Evolutionary conservation across 805 yeast genomes (phyloP).

Genomic region (Wickerhamomyces ciferrii): DNA sequence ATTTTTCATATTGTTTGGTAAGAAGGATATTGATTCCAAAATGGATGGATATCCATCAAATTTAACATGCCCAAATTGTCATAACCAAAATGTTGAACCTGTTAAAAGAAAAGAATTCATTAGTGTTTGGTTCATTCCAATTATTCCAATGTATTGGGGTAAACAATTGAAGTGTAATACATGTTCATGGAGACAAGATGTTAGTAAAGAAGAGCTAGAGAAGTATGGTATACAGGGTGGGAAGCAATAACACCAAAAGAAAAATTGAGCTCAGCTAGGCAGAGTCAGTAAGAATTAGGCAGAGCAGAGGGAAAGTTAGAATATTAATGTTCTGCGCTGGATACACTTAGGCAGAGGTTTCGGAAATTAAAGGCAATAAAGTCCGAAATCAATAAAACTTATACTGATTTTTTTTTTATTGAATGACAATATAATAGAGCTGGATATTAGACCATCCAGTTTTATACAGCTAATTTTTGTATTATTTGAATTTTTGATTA

Average conservation of each 20-base stretch:
- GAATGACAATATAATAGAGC: no score
- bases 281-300: no score
- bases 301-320: no score
- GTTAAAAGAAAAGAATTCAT: conserved; percentile 48
- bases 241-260: not conserved
- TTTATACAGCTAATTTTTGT: no score
- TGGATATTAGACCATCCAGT: no score
- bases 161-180: conserved; percentile 46
- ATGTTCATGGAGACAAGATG: conserved; percentile 43
- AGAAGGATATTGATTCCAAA: conserved; percentile 22
- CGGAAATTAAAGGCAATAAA: no score
- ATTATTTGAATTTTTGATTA: no score
- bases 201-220: conserved; percentile 24
- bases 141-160: conserved; percentile 47
- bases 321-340: no score
- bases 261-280: no score
- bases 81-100: conserved; percentile 48
- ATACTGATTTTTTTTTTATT: no score
- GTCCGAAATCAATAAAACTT: no score
- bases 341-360: no score
- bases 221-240: conserved; percentile 18
- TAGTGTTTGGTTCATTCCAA: conserved; percentile 48
- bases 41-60: conserved; percentile 18
- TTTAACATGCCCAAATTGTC: conserved; percentile 52
- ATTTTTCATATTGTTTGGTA: conserved; percentile 26